Evolutionary conservation across 108 stramenopile species (phyloP).

Genomic region (Stephanodiscus minutulus): DNA sequence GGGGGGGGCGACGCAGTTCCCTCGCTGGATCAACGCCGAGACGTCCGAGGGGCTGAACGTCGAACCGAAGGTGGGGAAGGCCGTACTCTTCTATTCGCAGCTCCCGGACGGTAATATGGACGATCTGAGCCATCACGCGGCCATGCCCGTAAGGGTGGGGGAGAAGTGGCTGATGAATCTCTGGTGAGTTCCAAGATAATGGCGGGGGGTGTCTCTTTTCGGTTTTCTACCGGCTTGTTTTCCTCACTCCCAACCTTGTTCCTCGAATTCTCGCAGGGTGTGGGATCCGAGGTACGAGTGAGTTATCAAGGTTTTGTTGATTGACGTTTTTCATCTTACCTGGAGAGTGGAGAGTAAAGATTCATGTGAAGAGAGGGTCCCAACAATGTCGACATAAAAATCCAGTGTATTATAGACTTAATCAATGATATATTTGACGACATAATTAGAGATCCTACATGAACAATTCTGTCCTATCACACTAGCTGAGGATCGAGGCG

Average conservation of each 20-base stretch:
- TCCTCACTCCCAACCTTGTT: background rate
- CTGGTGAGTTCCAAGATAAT: constrained; percentile 32
- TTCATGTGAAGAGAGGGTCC: background rate
- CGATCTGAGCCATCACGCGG: constrained; percentile 85
- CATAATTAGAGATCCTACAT: too few relatives aligned
- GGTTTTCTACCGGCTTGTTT: background rate
- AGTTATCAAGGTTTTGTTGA: background rate
- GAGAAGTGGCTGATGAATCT: constrained; percentile 85
- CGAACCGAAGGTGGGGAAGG: constrained; percentile 72
- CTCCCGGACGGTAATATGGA: constrained; percentile 92
- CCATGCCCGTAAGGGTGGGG: constrained; percentile 69
- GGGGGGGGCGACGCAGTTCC: constrained; percentile 83
- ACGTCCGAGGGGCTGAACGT: constrained; percentile 60
- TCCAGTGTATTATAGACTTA: too few relatives aligned
- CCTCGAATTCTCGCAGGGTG: background rate
- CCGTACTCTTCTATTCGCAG: constrained; percentile 88
- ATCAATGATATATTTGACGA: too few relatives aligned
- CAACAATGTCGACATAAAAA: too few relatives aligned
- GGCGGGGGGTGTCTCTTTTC: background rate
- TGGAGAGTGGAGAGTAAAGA: too few relatives aligned
- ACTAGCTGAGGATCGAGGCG: too few relatives aligned
- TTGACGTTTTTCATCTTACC: too few relatives aligned
- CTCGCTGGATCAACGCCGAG: constrained; percentile 81
- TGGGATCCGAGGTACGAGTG: constrained; percentile 7
- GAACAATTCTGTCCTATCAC: too few relatives aligned